phyloP scores from a whole-genome alignment of 106 monocot species.

The Dioscorea zingiberensis region DNA sequence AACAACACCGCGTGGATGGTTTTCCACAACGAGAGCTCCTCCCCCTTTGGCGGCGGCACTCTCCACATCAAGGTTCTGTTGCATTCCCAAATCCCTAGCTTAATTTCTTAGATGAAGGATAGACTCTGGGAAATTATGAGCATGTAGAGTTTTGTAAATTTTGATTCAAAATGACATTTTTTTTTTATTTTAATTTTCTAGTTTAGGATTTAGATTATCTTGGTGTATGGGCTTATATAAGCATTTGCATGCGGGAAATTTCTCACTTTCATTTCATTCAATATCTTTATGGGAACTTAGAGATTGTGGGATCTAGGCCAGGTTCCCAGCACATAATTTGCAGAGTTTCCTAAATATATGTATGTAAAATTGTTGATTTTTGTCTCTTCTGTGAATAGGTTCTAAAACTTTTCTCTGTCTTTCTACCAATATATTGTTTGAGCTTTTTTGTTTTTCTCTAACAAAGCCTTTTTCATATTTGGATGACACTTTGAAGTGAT shows the following conservation, averaged over 20 bases:
- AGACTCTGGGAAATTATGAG: not conserved
- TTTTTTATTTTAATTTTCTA: not conserved
- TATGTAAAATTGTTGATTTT: too few species aligned
- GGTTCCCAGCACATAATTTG: too few species aligned
- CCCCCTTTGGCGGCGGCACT: conserved; percentile 52
- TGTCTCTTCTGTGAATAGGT: too few species aligned
- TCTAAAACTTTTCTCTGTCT: too few species aligned
- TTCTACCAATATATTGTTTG: not conserved
- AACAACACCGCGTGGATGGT: conserved; percentile 58
- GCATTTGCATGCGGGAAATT: too few species aligned
- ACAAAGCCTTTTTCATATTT: not conserved
- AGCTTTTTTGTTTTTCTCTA: not conserved
- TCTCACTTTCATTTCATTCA: too few species aligned
- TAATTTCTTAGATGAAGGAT: not conserved
- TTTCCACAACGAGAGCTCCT: conserved; percentile 50
- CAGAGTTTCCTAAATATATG: too few species aligned
- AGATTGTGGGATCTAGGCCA: too few species aligned
- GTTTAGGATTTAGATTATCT: not conserved
- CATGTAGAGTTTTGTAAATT: not conserved
- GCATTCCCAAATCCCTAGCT: too few species aligned
- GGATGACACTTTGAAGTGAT: not conserved
- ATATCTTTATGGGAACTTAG: too few species aligned
- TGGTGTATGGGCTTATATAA: not conserved
- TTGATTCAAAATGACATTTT: not conserved
- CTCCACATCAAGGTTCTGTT: conserved; percentile 62